Conservation (phyloP, 2,329 filamentous ascomycete genomes). For the Aspergillus melleus region DNA sequence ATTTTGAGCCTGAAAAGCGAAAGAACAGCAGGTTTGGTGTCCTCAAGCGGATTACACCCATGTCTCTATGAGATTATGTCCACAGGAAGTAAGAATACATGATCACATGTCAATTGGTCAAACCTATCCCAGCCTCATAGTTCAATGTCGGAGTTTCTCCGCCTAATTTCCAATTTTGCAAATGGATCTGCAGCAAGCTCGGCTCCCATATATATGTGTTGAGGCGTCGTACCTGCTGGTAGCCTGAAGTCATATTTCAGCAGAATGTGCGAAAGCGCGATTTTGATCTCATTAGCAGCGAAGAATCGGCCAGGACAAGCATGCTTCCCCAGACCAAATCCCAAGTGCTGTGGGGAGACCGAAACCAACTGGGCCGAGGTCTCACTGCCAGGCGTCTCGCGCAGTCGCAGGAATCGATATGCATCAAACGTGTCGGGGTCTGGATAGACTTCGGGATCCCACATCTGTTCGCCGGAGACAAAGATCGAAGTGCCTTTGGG, state of each 20-base stretch:
- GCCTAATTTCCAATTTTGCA: background rate
- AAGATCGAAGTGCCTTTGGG: conserved; percentile 4
- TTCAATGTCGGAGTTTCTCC: background rate
- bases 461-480: conserved; percentile 7
- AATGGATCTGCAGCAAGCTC: background rate
- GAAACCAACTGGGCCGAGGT: conserved; percentile 15
- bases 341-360: conserved; percentile 17
- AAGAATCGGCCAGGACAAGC: conserved; percentile 12
- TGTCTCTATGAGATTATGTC: no score
- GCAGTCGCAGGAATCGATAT: conserved; percentile 14
- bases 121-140: background rate
- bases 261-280: conserved; percentile 1
- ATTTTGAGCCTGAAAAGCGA: no score
- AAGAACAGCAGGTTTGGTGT: no score
- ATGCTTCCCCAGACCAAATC: conserved; percentile 32
- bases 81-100: no score
- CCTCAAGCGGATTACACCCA: no score
- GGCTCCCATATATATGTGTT: background rate
- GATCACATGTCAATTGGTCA: no score
- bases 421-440: conserved; percentile 8
- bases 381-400: conserved; percentile 5
- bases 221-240: background rate
- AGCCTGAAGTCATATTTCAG: conserved; percentile 6
- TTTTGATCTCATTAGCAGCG: conserved; percentile 3
- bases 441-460: conserved; percentile 6